These are phyloP conservation scores for Rubroboletus satanas DNA, from an alignment of 768 basidiomycete genomes.

Conservation along the genomic window DNA sequence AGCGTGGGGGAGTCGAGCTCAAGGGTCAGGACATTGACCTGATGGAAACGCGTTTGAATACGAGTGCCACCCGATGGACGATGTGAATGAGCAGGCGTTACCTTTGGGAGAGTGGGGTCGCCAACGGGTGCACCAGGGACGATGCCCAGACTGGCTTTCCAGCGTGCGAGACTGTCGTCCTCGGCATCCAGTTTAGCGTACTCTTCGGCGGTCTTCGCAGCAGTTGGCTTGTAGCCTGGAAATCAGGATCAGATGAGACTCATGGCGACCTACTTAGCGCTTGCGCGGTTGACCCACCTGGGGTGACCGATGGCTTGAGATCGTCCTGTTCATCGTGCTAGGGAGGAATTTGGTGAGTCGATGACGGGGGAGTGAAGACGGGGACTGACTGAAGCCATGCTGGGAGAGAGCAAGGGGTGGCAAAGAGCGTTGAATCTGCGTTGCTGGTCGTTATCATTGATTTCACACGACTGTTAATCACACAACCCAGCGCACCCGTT, in stretches of 20 bases:
- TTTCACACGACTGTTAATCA: conserved; percentile 57
- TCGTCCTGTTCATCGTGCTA: conserved; percentile 68
- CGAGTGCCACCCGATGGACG: conserved; percentile 15
- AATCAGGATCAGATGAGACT: conserved; percentile 20
- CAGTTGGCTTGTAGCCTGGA: conserved; percentile 71
- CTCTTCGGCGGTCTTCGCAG: conserved; percentile 72
- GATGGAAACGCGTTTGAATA: conserved; percentile 15
- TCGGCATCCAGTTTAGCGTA: conserved; percentile 82
- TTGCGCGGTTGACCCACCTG: conserved; percentile 42
- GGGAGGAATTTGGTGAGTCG: conserved; percentile 2
- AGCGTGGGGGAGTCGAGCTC: conserved; percentile 78
- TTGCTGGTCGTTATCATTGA: conserved; percentile 36
- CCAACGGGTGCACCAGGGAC: conserved; percentile 44
- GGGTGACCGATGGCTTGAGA: conserved; percentile 61
- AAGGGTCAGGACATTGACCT: conserved; percentile 73
- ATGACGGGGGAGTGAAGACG: background rate
- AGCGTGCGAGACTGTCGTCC: conserved; percentile 90
- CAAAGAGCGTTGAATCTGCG: conserved; percentile 16
- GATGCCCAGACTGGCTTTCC: conserved; percentile 94
- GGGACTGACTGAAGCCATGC: conserved; percentile 53
- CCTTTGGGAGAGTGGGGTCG: conserved; percentile 61
- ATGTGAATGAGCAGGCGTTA: conserved; percentile 23
- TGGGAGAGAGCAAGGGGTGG: conserved; percentile 18
- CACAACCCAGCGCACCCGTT: conserved; percentile 6
- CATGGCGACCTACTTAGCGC: background rate